These are phyloP conservation scores for Kwoniella bestiolae DNA, from an alignment of 768 basidiomycete species.

Conservation along the genomic window DNA sequence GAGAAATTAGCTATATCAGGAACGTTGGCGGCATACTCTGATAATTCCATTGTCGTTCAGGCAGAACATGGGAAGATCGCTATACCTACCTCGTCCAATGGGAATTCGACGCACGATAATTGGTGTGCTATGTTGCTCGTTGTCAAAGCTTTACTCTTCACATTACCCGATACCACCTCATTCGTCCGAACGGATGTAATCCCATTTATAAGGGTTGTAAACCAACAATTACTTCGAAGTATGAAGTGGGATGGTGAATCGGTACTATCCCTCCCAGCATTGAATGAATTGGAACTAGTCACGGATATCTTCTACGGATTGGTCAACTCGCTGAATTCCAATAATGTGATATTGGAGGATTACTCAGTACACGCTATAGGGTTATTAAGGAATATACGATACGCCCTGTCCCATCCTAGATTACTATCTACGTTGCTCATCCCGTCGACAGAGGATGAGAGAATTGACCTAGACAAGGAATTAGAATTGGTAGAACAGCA, in stretches of 20 bases:
- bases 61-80: slow-evolving; percentile 76
- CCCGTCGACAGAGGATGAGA: slow-evolving; percentile 76
- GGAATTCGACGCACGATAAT: slow-evolving; percentile 75
- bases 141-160: slow-evolving; percentile 73
- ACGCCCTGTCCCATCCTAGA: slow-evolving; percentile 87
- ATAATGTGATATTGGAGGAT: slow-evolving; percentile 63
- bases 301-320: slow-evolving; percentile 78
- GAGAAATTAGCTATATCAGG: slow-evolving; percentile 85
- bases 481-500: slow-evolving; percentile 45
- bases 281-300: slow-evolving; percentile 83
- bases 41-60: slow-evolving; percentile 75
- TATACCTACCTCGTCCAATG: slow-evolving; percentile 66
- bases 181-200: slow-evolving; percentile 78
- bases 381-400: slow-evolving; percentile 84
- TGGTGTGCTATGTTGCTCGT: slow-evolving; percentile 86
- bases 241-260: slow-evolving; percentile 83
- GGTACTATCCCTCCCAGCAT: slow-evolving; percentile 71
- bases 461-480: slow-evolving; percentile 66
- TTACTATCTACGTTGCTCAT: slow-evolving; percentile 81
- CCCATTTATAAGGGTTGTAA: slow-evolving; percentile 81
- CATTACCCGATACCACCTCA: slow-evolving; percentile 66
- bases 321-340: slow-evolving; percentile 62
- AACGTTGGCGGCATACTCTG: slow-evolving; percentile 77
- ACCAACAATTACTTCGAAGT: slow-evolving; percentile 75
- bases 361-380: slow-evolving; percentile 72